These are phyloP conservation scores for Wallacemonas rigidus DNA, from an alignment of 208 protist genomes.

Conservation along the genomic window DNA sequence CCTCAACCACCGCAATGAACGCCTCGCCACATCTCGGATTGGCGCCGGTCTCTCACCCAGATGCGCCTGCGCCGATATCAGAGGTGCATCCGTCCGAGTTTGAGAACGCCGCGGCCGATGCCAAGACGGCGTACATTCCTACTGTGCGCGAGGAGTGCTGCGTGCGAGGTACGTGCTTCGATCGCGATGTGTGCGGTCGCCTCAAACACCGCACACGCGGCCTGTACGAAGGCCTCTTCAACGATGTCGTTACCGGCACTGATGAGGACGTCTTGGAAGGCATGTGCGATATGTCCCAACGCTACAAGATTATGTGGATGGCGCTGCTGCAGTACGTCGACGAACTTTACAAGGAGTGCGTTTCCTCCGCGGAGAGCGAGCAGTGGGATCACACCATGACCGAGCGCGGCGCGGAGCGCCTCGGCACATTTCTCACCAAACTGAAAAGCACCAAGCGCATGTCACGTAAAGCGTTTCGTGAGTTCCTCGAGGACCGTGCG, in stretches of 20 bases:
- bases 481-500: slow-evolving; percentile 2
- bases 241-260: slow-evolving; percentile 41
- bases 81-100: slow-evolving; percentile 8
- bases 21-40: not conserved
- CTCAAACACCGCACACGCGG: slow-evolving; percentile 40
- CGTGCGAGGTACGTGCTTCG: slow-evolving; percentile 79
- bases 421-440: not conserved
- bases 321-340: slow-evolving; percentile 63
- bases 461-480: slow-evolving; percentile 6
- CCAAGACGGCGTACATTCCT: not conserved
- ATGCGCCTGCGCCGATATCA: not conserved
- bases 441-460: not conserved
- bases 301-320: slow-evolving; percentile 80
- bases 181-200: slow-evolving; percentile 18
- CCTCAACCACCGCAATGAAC: not conserved
- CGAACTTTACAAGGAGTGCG: slow-evolving; percentile 30
- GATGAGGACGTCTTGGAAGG: slow-evolving; percentile 42
- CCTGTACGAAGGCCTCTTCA: slow-evolving; percentile 47
- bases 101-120: not conserved
- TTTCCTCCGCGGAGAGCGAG: slow-evolving; percentile 10
- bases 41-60: not conserved
- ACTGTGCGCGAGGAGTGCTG: slow-evolving; percentile 26
- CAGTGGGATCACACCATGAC: not conserved
- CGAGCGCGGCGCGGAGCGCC: slow-evolving; percentile 1
- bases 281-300: slow-evolving; percentile 51